phyloP scores from a whole-genome alignment of 768 basidiomycete species.

The Suillus weaverae region DNA sequence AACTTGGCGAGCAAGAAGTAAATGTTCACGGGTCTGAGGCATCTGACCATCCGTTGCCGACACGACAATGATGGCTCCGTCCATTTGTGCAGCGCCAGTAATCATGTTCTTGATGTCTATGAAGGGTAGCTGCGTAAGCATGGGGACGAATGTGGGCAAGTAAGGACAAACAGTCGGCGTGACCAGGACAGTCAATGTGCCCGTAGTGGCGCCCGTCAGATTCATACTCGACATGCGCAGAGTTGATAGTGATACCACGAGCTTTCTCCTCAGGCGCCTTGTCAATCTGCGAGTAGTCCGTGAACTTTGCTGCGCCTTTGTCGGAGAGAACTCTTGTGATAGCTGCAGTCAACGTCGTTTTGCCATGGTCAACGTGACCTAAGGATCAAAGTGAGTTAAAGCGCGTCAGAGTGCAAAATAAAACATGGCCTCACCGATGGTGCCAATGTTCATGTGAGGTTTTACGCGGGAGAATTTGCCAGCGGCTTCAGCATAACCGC shows the following conservation, averaged over 20 bases:
- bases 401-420: constrained; percentile 15
- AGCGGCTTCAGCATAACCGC: constrained; percentile 73
- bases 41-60: constrained; percentile 99
- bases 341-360: constrained; percentile 94
- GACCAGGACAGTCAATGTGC: constrained; percentile 97
- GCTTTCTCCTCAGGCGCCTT: constrained; percentile 99
- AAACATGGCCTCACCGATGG: constrained; percentile 59
- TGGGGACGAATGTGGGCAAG: constrained; percentile 8
- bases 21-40: constrained; percentile 98
- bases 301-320: constrained; percentile 75
- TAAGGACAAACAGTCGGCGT: constrained; percentile 78
- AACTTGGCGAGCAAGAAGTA: constrained; percentile 96
- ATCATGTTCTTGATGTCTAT: constrained; percentile 98
- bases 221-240: constrained; percentile 98
- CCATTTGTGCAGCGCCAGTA: constrained; percentile 98
- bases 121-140: constrained; percentile 10
- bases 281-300: constrained; percentile 97
- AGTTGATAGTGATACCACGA: constrained; percentile 99
- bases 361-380: constrained; percentile 98
- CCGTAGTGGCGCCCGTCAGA: constrained; percentile 89
- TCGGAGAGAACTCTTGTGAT: constrained; percentile 91
- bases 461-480: constrained; percentile 69
- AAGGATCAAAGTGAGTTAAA: constrained; percentile 10
- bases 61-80: constrained; percentile 93
- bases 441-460: constrained; percentile 95